Base-by-base conservation (phyloP, 2,329 filamentous ascomycete genomes). In the Didymella pomorum region DNA sequence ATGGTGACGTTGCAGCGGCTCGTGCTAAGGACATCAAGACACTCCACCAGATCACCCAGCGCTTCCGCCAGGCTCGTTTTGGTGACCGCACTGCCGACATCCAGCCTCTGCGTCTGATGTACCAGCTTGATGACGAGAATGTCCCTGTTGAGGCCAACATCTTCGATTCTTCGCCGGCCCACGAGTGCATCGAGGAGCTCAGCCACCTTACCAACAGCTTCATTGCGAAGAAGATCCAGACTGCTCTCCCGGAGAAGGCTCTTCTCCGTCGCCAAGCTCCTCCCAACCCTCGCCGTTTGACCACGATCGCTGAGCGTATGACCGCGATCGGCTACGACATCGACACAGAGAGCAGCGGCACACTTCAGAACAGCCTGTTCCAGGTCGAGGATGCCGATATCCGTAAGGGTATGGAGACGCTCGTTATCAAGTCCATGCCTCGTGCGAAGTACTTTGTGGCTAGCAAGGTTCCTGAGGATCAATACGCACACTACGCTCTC, bases 81-180 rank as follows among this genome's bases (percentile, higher is more conserved):
- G 91, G 90, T 56, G 89, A 93, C 51, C 89, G 90, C 33, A 87
- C 87, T 42, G 87, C 90, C 64, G 87, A 90, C 12, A 91, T 97
- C 69, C 90, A 93, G 31, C 89, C 94, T 39, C 86, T 99, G 51
- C 90, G 95, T 56, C 85, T 99, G 45, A 83, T 98, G 61, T 93
- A 97, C 78, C 93, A 97, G 79, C 85, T 98, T 39, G 95, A 99
- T 68, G 95, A 99, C 69, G 95, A 99, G 83, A 98, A 98, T 77
- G 92, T 97, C 52, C 95, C 94, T 2, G 93, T 98, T 39, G 93
- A 97, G 80, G 87, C 92, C 76, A 99, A 98, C 80, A 91, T 99
- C 64, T 99, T 98, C 72, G 89, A 97, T 76, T 94, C 92, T 28
- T 92, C 92, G 12, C 84, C 89, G 10, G 92, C 93, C 2, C 92